phyloP scores from a whole-genome alignment of 2,329 filamentous ascomycete genomes.

The Colletotrichum noveboracense region DNA sequence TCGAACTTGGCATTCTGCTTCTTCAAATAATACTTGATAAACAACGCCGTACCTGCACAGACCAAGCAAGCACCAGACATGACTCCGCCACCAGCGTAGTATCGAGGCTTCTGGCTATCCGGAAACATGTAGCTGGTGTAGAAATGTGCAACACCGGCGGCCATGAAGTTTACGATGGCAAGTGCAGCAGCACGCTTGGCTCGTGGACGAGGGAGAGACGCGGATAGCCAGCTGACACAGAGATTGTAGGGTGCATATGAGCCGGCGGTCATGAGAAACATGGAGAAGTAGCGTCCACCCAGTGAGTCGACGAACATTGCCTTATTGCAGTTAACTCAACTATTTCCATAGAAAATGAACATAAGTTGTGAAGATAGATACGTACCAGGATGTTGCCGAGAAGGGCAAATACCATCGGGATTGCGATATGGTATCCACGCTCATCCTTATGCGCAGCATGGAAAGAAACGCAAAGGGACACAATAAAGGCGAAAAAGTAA shows the following conservation, averaged over 20 bases:
- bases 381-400: neutral
- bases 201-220: conserved; percentile 36
- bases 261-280: conserved; percentile 32
- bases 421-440: conserved; percentile 62
- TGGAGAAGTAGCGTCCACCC: conserved; percentile 24
- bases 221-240: conserved; percentile 35
- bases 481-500: conserved; percentile 59
- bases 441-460: conserved; percentile 67
- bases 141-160: conserved; percentile 28
- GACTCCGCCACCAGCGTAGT: conserved; percentile 31
- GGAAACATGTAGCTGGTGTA: conserved; percentile 36
- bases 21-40: conserved; percentile 31
- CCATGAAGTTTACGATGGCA: conserved; percentile 38
- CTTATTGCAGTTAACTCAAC: neutral
- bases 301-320: conserved; percentile 5
- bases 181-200: conserved; percentile 37
- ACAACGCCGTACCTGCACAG: conserved; percentile 27
- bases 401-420: conserved; percentile 53
- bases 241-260: conserved; percentile 38
- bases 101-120: conserved; percentile 31
- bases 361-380: rapidly evolving
- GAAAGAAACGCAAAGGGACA: conserved; percentile 63
- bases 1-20: conserved; percentile 27
- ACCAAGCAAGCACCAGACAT: conserved; percentile 30
- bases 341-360: rapidly evolving